Evolutionary conservation across 805 yeast genomes (phyloP).

Genomic region (Saccharomyces mikatae): DNA sequence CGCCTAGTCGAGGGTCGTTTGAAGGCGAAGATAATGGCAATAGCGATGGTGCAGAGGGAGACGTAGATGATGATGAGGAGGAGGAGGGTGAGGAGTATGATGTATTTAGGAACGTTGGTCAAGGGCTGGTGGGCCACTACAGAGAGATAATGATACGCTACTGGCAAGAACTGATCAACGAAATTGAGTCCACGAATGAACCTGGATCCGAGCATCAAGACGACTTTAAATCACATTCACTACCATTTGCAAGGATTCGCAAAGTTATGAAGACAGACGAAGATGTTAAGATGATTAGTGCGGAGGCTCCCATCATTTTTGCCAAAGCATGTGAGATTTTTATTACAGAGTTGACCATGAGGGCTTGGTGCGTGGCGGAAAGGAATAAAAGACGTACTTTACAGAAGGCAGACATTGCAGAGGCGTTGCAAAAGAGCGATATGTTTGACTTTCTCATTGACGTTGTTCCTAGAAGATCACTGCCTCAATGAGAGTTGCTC

Average conservation of each 20-base stretch:
- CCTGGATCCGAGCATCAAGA: constrained; percentile 54
- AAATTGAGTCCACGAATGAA: constrained; percentile 51
- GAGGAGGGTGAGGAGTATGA: constrained; percentile 36
- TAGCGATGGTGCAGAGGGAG: not conserved
- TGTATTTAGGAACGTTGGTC: constrained; percentile 84
- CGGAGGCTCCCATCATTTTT: constrained; percentile 95
- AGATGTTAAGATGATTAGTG: constrained; percentile 94
- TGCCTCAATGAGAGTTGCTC: not conserved
- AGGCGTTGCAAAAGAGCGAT: constrained; percentile 87
- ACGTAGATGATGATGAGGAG: constrained; percentile 12
- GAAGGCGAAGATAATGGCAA: not conserved
- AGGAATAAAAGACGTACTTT: constrained; percentile 90
- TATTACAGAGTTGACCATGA: constrained; percentile 93
- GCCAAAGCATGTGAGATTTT: constrained; percentile 98
- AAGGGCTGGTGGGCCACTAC: constrained; percentile 76
- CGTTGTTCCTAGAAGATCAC: constrained; percentile 75
- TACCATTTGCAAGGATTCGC: constrained; percentile 92
- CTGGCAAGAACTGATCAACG: constrained; percentile 93
- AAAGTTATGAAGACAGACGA: constrained; percentile 98
- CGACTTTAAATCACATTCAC: constrained; percentile 87
- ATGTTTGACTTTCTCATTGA: constrained; percentile 97
- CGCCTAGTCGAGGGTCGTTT: not conserved
- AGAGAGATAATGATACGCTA: constrained; percentile 87
- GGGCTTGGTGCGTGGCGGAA: constrained; percentile 99
- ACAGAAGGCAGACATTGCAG: constrained; percentile 90